Evolutionary conservation across 768 basidiomycete genomes (phyloP).

Genomic region (Favolaschia claudopus): DNA sequence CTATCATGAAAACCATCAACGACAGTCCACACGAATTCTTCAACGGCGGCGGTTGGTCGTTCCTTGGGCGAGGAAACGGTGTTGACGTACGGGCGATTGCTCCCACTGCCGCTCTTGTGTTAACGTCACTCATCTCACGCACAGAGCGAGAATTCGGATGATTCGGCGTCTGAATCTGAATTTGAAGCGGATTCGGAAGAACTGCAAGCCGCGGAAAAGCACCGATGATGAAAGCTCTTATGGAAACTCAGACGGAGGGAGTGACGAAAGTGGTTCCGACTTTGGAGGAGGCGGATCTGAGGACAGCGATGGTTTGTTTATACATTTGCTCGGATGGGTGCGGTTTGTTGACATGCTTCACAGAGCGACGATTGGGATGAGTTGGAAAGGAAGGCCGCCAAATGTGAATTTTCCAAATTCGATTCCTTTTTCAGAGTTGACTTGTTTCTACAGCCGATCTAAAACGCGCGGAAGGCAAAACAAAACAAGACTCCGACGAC

Average conservation of each 20-base stretch:
- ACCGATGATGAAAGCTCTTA: constrained; percentile 72
- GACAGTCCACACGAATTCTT: constrained; percentile 96
- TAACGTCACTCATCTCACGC: neutral
- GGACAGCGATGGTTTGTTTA: constrained; percentile 63
- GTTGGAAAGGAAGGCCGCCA: constrained; percentile 89
- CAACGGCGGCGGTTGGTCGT: constrained; percentile 94
- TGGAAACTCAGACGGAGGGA: constrained; percentile 70
- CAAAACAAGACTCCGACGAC: constrained; percentile 21
- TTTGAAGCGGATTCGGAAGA: constrained; percentile 60
- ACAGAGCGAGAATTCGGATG: constrained; percentile 52
- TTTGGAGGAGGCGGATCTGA: constrained; percentile 54
- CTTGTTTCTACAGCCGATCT: constrained; percentile 21
- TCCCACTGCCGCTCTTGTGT: neutral
- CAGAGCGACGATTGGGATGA: constrained; percentile 99
- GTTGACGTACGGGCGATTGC: constrained; percentile 71
- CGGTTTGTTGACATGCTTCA: constrained; percentile 34
- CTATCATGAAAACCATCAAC: constrained; percentile 98
- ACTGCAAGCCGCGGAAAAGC: constrained; percentile 59
- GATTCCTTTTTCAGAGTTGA: neutral
- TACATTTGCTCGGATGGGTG: neutral
- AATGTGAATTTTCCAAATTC: constrained; percentile 57
- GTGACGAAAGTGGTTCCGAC: constrained; percentile 71
- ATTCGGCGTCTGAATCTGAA: constrained; percentile 61
- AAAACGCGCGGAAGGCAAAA: constrained; percentile 22
- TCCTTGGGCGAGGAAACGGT: constrained; percentile 78